These are phyloP conservation scores for Mortierella sp. DNA, from an alignment of 371 early-diverging fungal genomes.

Conservation along the genomic window DNA sequence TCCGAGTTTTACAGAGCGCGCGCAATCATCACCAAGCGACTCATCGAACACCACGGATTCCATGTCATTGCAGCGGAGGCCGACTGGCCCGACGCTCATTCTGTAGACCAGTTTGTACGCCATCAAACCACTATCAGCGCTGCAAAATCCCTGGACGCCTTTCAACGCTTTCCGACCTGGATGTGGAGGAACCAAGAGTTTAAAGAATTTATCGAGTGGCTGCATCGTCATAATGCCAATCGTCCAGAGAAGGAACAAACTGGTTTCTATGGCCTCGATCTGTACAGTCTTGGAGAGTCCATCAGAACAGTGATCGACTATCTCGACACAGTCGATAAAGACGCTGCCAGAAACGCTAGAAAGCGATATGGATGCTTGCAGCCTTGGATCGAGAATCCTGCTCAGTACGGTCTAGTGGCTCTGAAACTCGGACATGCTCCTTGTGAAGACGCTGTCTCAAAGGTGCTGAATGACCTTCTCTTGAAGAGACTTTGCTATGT, in stretches of 20 bases:
- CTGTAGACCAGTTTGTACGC: constrained; percentile 44
- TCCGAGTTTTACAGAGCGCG: constrained; percentile 54
- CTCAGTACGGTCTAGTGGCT: constrained; percentile 28
- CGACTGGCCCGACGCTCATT: constrained; percentile 52
- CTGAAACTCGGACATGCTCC: constrained; percentile 11
- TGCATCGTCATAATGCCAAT: constrained; percentile 21
- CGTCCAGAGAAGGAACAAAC: constrained; percentile 3
- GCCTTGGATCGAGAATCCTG: constrained; percentile 32
- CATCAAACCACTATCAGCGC: constrained; percentile 18
- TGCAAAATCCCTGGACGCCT: constrained; percentile 24
- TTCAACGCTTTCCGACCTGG: constrained; percentile 56
- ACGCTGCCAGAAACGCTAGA: constrained; percentile 31
- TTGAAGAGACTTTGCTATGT: constrained; percentile 14
- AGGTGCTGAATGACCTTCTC: constrained; percentile 31
- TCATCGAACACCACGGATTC: constrained; percentile 47
- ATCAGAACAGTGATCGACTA: constrained; percentile 39
- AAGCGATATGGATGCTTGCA: constrained; percentile 42
- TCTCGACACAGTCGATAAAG: constrained; percentile 29
- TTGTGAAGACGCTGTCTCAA: constrained; percentile 39
- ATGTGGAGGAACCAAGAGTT: constrained; percentile 57
- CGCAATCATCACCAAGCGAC: constrained; percentile 49
- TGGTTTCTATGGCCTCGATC: constrained; percentile 46
- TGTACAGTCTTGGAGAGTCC: constrained; percentile 47
- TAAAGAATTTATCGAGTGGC: constrained; percentile 45
- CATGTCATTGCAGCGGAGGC: constrained; percentile 45